These are phyloP conservation scores for Lachancea meyersii DNA, from an alignment of 805 yeast genomes.

Conservation along the genomic window DNA sequence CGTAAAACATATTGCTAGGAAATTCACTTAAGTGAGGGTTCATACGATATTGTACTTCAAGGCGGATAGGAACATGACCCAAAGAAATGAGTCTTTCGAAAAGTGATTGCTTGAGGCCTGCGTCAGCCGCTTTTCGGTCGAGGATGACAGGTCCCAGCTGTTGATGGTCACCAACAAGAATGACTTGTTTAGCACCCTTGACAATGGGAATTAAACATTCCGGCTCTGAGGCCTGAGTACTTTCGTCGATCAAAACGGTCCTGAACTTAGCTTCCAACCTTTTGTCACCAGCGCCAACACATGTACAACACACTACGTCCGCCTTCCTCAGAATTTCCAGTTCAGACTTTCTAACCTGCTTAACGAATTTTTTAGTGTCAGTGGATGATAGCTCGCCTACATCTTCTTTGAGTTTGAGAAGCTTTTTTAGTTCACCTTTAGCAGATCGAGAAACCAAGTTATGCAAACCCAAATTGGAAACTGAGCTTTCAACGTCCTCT, in stretches of 20 bases:
- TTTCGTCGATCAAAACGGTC: conserved; percentile 83
- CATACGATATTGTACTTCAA: conserved; percentile 94
- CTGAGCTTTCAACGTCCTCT: conserved; percentile 71
- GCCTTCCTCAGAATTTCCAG: conserved; percentile 44
- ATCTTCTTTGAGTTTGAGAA: conserved; percentile 52
- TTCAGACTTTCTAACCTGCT: conserved; percentile 45
- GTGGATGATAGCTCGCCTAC: conserved; percentile 58
- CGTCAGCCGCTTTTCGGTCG: conserved; percentile 73
- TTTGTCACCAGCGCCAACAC: conserved; percentile 85
- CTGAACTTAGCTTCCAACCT: conserved; percentile 59
- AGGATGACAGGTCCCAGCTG: conserved; percentile 90
- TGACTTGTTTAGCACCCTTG: conserved; percentile 82
- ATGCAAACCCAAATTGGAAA: conserved; percentile 52
- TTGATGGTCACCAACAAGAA: conserved; percentile 92
- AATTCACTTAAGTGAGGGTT: conserved; percentile 83
- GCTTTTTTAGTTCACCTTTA: conserved; percentile 51
- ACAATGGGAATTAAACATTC: conserved; percentile 85
- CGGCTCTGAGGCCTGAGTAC: conserved; percentile 92
- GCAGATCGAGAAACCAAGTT: conserved; percentile 44
- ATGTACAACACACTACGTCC: conserved; percentile 83
- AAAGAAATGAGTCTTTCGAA: conserved; percentile 79
- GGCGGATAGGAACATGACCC: conserved; percentile 78
- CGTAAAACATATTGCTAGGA: conserved; percentile 87
- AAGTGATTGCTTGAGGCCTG: conserved; percentile 79
- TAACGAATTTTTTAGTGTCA: conserved; percentile 44